Base-by-base conservation (phyloP, 495 filamentous ascomycete species). In the Aspergillus bertholletiae region DNA sequence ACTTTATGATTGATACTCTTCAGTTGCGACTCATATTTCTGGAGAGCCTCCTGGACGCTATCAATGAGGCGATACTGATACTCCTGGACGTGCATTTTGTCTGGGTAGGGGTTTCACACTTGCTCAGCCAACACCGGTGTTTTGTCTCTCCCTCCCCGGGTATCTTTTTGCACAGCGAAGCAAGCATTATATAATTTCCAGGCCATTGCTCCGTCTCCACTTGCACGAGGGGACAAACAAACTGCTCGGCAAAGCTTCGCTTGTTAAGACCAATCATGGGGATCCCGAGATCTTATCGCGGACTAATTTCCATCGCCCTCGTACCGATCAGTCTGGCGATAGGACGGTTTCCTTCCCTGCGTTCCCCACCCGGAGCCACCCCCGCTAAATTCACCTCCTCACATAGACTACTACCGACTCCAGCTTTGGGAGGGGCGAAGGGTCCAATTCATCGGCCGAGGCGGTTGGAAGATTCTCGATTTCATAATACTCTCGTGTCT, bases 1-100 rank as follows among this genome's bases (percentile, higher is more conserved):
- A 81, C 78, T 53, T 78, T 70, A 18, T 70, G 61, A 54, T 82
- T 81, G 55, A 82, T 77, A 37, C 63, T 57, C 24, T 66, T 68
- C 12, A 82, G 63, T 20, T 75, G 58, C 17, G 47, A 26, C 49
- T 73, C 69, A 49, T 69, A 70, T 26, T 58, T 61, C 13, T 43
- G 44, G 24, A 74, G 64, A 12, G 60, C 60, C 23, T 55, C 40
- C 49, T 72, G 66, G 12, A 74, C 67, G 34, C 48, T 62, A 12
- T 61, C 57, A 27, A 73, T 60, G 24, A 66, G 66, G 22, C 50
- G 61, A 40, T 56, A 34, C 20, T 71, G 63, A 0, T 63, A 60
- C 49, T 60, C 55, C 24, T 59, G 43, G 34, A 70, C 51, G 23
- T 65, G 54, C 70, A 73, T 71, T 13, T 45, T 65, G 30, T n/a